phyloP scores from a whole-genome alignment of 441 rosid genomes.

The Biscutella auriculata region DNA sequence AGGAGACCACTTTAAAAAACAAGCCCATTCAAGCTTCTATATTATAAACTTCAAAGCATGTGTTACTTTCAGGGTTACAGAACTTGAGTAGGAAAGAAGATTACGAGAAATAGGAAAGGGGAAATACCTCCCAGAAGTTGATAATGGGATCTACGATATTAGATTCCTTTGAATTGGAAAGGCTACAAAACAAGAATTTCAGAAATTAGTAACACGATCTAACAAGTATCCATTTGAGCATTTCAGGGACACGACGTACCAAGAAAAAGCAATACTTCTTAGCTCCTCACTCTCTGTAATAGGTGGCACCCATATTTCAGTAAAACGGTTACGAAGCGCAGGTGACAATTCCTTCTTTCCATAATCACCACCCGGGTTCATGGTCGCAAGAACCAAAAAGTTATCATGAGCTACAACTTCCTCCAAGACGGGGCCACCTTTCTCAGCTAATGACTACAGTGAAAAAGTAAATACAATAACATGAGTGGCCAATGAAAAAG shows the following conservation, averaged over 20 bases:
- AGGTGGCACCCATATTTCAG: conserved; percentile 98
- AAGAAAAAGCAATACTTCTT: conserved; percentile 53
- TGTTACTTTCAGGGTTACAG: not conserved
- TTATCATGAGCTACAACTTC: conserved; percentile 58
- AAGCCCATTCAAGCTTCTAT: not conserved
- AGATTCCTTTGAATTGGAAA: conserved; percentile 34
- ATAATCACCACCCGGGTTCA: conserved; percentile 99
- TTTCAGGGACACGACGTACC: conserved; percentile 32
- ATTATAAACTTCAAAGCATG: not conserved
- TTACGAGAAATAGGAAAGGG: not conserved
- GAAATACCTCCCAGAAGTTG: conserved; percentile 69
- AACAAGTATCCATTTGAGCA: not conserved
- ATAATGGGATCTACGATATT: conserved; percentile 53
- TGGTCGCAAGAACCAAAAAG: conserved; percentile 85
- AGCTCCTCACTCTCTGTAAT: conserved; percentile 62
- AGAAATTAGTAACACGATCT: conserved; percentile 5
- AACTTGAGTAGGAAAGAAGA: not conserved
- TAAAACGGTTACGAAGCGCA: conserved; percentile 93
- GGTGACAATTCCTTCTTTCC: conserved; percentile 98
- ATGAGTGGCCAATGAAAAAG: not conserved
- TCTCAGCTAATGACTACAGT: conserved; percentile 88
- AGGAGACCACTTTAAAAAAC: not conserved
- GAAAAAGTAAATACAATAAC: conserved; percentile 12
- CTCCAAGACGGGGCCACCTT: conserved; percentile 83
- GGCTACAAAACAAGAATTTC: conserved; percentile 26